These are phyloP conservation scores for Cladophialophora yegresii DNA, from an alignment of 2,329 filamentous ascomycete genomes.

Conservation along the genomic window DNA sequence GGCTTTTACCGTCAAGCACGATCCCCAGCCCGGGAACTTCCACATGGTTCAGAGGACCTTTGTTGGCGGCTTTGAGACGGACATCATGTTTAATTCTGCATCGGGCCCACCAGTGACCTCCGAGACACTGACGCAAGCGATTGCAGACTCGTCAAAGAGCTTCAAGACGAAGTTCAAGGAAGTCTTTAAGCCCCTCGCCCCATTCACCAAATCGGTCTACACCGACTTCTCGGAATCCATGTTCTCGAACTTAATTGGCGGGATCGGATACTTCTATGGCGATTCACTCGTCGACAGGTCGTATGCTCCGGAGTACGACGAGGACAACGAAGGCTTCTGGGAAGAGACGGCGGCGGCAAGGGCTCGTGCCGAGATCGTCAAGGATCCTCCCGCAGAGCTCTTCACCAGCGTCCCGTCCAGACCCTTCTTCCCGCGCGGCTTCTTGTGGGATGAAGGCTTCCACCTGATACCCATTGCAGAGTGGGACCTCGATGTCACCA, in stretches of 20 bases:
- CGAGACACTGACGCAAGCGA: constrained; percentile 69
- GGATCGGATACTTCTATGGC: constrained; percentile 93
- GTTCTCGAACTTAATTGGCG: constrained; percentile 90
- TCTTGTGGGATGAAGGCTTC: constrained; percentile 98
- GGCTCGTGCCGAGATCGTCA: constrained; percentile 64
- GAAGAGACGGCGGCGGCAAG: constrained; percentile 82
- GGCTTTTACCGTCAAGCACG: constrained; percentile 75
- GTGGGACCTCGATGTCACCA: constrained; percentile 86
- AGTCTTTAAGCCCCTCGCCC: constrained; percentile 71
- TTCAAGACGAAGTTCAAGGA: constrained; percentile 76
- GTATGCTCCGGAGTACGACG: constrained; percentile 88
- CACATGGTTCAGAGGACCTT: constrained; percentile 92
- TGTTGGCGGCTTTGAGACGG: constrained; percentile 85
- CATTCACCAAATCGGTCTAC: constrained; percentile 74
- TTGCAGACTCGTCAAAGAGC: constrained; percentile 64
- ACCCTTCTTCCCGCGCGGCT: constrained; percentile 94
- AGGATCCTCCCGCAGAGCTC: constrained; percentile 82
- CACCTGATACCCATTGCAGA: constrained; percentile 88
- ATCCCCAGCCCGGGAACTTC: constrained; percentile 71
- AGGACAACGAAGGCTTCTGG: constrained; percentile 95
- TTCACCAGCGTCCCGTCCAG: constrained; percentile 90
- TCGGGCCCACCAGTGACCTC: constrained; percentile 61
- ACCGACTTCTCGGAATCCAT: constrained; percentile 80
- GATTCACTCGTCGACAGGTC: constrained; percentile 86
- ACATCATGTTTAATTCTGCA: constrained; percentile 82